Percentiles rank a stretch among this genome's conserved stretches.
phyloP scores from a whole-genome alignment of 768 basidiomycete genomes.

The Panus rudis region DNA sequence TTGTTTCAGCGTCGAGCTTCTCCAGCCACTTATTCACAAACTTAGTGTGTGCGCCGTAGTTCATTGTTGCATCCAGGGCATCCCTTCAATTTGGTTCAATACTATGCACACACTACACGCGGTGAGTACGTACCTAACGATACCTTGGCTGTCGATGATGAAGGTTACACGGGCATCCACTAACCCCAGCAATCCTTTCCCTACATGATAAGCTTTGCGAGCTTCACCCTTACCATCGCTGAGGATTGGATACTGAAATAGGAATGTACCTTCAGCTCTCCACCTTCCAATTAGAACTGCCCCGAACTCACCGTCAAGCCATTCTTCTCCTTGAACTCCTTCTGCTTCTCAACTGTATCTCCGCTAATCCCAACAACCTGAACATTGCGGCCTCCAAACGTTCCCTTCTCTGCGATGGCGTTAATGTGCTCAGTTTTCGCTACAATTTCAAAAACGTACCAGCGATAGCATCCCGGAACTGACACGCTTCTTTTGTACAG shows the following conservation, averaged over 20 bases:
- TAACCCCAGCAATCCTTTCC: constrained; percentile 62
- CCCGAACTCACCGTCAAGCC: constrained; percentile 43
- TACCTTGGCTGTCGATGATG: constrained; percentile 66
- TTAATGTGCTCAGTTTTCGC: neutral
- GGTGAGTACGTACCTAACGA: constrained; percentile 43
- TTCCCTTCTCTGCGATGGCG: constrained; percentile 48
- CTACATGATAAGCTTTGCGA: constrained; percentile 58
- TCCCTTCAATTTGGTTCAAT: constrained; percentile 33
- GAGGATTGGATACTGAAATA: constrained; percentile 63
- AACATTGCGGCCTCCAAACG: constrained; percentile 57
- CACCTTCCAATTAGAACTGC: no score
- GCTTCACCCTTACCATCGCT: constrained; percentile 62
- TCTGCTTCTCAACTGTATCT: constrained; percentile 68
- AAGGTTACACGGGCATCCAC: constrained; percentile 63
- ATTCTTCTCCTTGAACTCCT: constrained; percentile 65
- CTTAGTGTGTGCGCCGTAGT: constrained; percentile 58
- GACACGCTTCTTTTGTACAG: constrained; percentile 78
- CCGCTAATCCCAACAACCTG: constrained; percentile 69
- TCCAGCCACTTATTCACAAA: constrained; percentile 67
- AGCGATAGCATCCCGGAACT: constrained; percentile 72
- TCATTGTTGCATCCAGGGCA: constrained; percentile 51
- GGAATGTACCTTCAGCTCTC: no score
- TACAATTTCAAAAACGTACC: constrained; percentile 34
- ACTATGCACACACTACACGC: constrained; percentile 2
- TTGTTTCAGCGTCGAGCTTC: constrained; percentile 40